These are phyloP conservation scores for Pseudocercospora musae DNA, from an alignment of 2,329 filamentous ascomycete genomes.

Conservation along the genomic window DNA sequence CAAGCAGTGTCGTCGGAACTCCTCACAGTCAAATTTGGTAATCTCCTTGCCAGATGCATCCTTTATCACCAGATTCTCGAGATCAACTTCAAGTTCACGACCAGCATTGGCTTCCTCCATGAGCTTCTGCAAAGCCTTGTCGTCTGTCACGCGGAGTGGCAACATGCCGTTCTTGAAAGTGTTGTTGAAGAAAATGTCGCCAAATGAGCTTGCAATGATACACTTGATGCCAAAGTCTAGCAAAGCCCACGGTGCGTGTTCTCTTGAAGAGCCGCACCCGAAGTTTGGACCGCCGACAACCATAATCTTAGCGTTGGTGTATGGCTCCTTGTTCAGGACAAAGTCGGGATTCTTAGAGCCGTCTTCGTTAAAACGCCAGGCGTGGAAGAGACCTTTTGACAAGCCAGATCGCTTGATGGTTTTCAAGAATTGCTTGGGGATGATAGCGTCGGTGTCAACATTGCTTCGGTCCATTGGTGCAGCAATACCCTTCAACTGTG, in stretches of 20 bases:
- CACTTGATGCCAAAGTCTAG: conserved; percentile 95
- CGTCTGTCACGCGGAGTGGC: conserved; percentile 71
- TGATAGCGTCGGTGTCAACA: conserved; percentile 98
- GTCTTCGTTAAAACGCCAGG: conserved; percentile 68
- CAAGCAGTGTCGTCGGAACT: conserved; percentile 91
- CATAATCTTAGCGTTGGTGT: conserved; percentile 79
- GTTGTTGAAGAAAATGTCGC: conserved; percentile 99
- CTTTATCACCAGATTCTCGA: conserved; percentile 79
- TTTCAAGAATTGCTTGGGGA: conserved; percentile 98
- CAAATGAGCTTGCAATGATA: conserved; percentile 82
- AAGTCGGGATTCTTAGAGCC: conserved; percentile 76
- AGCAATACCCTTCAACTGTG: conserved; percentile 76
- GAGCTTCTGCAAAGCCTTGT: conserved; percentile 64
- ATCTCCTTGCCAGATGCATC: conserved; percentile 70
- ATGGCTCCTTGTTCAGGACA: conserved; percentile 85
- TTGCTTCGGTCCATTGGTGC: conserved; percentile 85
- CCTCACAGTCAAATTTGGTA: conserved; percentile 79
- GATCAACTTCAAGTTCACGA: conserved; percentile 82
- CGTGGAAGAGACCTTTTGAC: conserved; percentile 81
- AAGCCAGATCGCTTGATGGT: conserved; percentile 98
- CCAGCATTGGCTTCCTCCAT: conserved; percentile 75
- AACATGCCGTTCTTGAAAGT: conserved; percentile 99
- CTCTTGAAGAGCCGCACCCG: conserved; percentile 86
- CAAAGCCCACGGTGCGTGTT: conserved; percentile 95
- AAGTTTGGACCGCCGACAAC: conserved; percentile 93